A percentile compares a stretch with the other conserved stretches of the same genome.
Conservation (phyloP, 2,329 filamentous ascomycete species). For the Stagonosporopsis rhizophila region DNA sequence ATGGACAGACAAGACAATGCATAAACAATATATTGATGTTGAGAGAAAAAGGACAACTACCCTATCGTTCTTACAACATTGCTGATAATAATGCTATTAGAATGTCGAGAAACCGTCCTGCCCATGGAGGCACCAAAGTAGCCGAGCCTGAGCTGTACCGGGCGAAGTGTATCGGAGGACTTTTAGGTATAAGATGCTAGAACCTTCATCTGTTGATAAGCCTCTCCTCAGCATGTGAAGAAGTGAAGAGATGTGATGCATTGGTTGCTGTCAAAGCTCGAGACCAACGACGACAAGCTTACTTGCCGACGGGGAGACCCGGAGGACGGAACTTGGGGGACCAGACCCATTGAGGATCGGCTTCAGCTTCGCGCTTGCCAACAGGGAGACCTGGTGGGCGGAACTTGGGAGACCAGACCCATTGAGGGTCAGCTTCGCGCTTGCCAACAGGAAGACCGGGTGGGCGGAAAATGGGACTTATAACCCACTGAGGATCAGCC, state of each 20-base stretch:
- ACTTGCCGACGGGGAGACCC: conserved; percentile 17
- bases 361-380: conserved; percentile 21
- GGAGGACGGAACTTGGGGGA: conserved; percentile 17
- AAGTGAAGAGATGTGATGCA: conserved; percentile 10
- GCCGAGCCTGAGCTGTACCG: conserved; percentile 1
- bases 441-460: conserved; percentile 14
- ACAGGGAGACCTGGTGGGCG: conserved; percentile 10
- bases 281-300: background rate
- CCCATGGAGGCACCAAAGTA: conserved; percentile 2
- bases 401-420: conserved; percentile 1
- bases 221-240: background rate
- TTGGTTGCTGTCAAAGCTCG: conserved; percentile 1
- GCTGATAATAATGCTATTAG: background rate
- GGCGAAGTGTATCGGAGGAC: conserved; percentile 1
- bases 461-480: conserved; percentile 4
- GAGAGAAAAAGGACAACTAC: conserved; percentile 11
- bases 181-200: conserved; percentile 6
- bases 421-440: conserved; percentile 32
- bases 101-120: conserved; percentile 6
- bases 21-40: conserved; percentile 12
- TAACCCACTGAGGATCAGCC: background rate
- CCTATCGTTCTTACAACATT: conserved; percentile 6
- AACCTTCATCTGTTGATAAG: background rate
- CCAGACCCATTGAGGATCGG: conserved; percentile 4
- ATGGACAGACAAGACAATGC: background rate